These are phyloP conservation scores for Verticillium tricorpus DNA, from an alignment of 2,329 filamentous ascomycete species.

Conservation along the genomic window DNA sequence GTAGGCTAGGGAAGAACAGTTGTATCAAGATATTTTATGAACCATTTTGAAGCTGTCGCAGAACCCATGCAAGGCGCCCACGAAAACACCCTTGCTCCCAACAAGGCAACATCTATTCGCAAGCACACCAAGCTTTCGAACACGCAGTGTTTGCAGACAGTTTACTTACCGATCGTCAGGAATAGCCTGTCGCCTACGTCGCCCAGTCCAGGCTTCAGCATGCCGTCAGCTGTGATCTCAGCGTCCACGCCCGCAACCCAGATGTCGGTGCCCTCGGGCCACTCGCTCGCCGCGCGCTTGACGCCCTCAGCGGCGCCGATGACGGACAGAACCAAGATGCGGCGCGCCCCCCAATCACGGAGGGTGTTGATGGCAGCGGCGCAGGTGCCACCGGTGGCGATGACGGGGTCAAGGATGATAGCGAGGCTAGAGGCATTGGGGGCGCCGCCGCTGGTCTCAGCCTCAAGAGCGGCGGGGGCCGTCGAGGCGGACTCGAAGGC, in stretches of 20 bases:
- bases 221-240: slow-evolving; percentile 70
- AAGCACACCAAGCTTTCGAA: neutral
- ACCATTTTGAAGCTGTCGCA: neutral
- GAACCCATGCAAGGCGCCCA: neutral
- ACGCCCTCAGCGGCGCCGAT: slow-evolving; percentile 72
- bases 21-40: neutral
- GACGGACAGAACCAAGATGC: slow-evolving; percentile 71
- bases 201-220: slow-evolving; percentile 86
- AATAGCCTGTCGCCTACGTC: slow-evolving; percentile 90
- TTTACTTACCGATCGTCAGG: slow-evolving; percentile 77
- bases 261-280: slow-evolving; percentile 72
- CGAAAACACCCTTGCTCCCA: neutral
- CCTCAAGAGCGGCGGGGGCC: neutral
- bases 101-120: neutral
- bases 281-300: slow-evolving; percentile 65
- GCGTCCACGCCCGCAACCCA: slow-evolving; percentile 80
- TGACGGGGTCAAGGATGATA: slow-evolving; percentile 85
- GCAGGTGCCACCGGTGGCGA: slow-evolving; percentile 88
- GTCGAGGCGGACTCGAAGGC: neutral
- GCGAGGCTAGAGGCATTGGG: slow-evolving; percentile 49
- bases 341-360: slow-evolving; percentile 84
- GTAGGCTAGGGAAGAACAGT: neutral
- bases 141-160: neutral
- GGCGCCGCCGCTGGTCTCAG: neutral
- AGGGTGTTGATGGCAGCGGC: slow-evolving; percentile 86